A percentile compares a stretch with the other conserved stretches of the same genome.
Evolutionary conservation across 2,329 filamentous ascomycete genomes (phyloP).

Genomic region (Graphilbum sp.): DNA sequence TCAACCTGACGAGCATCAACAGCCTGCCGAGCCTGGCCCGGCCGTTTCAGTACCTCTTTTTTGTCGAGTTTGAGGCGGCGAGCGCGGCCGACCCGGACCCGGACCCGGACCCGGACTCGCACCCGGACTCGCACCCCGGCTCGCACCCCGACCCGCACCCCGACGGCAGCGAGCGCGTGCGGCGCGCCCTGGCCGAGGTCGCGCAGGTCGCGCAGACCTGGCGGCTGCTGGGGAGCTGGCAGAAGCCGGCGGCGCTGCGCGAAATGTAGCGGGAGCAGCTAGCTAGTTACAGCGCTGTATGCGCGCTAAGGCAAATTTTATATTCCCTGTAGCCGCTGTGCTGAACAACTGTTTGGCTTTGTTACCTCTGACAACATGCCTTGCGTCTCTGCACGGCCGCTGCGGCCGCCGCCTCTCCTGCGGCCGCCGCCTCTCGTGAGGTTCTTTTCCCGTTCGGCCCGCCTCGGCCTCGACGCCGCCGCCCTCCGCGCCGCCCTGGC

Average conservation of each 20-base stretch:
- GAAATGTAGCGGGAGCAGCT: neutral
- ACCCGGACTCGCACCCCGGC: too few relatives aligned
- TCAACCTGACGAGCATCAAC: conserved; percentile 86
- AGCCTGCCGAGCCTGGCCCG: conserved; percentile 59
- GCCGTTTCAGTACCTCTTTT: conserved; percentile 87
- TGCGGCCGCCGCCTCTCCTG: too few relatives aligned
- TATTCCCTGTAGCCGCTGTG: too few relatives aligned
- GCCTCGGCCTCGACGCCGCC: conserved; percentile 3
- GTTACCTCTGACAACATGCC: too few relatives aligned
- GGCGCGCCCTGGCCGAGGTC: conserved; percentile 42
- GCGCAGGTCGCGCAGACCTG: conserved; percentile 39
- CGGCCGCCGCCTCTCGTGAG: too few relatives aligned
- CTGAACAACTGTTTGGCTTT: too few relatives aligned
- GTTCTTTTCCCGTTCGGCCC: neutral
- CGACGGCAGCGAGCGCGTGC: conserved; percentile 35
- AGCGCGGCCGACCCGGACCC: conserved; percentile 30
- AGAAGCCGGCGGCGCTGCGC: conserved; percentile 13
- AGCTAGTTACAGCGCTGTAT: too few relatives aligned
- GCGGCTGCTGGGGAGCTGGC: conserved; percentile 58
- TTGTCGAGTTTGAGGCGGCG: conserved; percentile 81
- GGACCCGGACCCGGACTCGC: too few relatives aligned
- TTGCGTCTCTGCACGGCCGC: too few relatives aligned
- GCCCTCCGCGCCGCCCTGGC: conserved; percentile 5
- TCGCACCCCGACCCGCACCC: too few relatives aligned
- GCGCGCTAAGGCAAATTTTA: too few relatives aligned